A percentile compares a stretch with the other conserved stretches of the same genome.
Conservation (phyloP, 495 filamentous ascomycete genomes). For the Neurospora tetrasperma region DNA sequence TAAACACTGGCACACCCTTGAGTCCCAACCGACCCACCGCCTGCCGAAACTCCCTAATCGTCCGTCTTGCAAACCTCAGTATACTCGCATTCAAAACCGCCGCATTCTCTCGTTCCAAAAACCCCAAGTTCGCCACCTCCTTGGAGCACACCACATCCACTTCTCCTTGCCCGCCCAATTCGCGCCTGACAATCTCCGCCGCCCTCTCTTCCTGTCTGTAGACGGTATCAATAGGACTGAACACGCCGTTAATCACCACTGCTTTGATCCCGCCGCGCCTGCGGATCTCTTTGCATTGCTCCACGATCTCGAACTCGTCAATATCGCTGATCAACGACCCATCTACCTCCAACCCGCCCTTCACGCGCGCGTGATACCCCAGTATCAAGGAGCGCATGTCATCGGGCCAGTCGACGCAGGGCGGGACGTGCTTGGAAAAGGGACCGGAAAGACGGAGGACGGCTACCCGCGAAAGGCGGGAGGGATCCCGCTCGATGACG, state of each 20-base stretch:
- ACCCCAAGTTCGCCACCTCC: slow-evolving; percentile 39
- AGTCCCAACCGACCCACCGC: slow-evolving; percentile 37
- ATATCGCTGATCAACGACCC: slow-evolving; percentile 37
- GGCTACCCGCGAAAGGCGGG: slow-evolving; percentile 42
- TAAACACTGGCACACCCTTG: slow-evolving; percentile 37
- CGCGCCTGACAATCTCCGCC: slow-evolving; percentile 26
- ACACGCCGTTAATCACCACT: slow-evolving; percentile 49
- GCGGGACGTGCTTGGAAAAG: slow-evolving; percentile 45
- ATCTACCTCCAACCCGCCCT: slow-evolving; percentile 43
- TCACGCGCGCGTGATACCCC: slow-evolving; percentile 34
- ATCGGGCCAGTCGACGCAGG: slow-evolving; percentile 39
- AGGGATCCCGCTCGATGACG: slow-evolving; percentile 45
- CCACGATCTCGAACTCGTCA: slow-evolving; percentile 33
- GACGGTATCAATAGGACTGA: slow-evolving; percentile 44
- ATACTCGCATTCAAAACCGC: slow-evolving; percentile 47
- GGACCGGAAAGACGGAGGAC: slow-evolving; percentile 44
- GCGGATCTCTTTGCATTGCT: slow-evolving; percentile 32
- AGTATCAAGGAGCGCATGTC: slow-evolving; percentile 37
- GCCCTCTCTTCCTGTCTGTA: slow-evolving; percentile 40
- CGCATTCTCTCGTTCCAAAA: slow-evolving; percentile 48
- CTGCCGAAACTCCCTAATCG: slow-evolving; percentile 37
- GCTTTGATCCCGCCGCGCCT: slow-evolving; percentile 31
- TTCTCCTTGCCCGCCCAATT: slow-evolving; percentile 12
- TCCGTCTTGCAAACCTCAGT: slow-evolving; percentile 37
- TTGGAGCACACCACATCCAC: slow-evolving; percentile 42